These are phyloP conservation scores for Penicillium dipodomyicola DNA, from an alignment of 495 filamentous ascomycete genomes.

Conservation along the genomic window DNA sequence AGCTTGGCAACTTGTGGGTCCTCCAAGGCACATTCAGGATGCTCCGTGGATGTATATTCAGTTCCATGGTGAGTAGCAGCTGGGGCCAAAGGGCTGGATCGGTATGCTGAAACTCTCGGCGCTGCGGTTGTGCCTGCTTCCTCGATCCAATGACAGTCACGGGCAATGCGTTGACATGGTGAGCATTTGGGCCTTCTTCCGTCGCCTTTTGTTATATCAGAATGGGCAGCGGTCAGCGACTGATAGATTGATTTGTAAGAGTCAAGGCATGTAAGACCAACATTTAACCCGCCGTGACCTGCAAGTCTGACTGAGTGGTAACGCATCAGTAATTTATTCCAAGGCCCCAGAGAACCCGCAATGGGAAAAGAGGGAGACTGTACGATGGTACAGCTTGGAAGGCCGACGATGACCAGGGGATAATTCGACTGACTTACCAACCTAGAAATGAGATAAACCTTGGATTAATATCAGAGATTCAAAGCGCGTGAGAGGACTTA, in stretches of 20 bases:
- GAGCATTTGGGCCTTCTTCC: conserved; percentile 25
- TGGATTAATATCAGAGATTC: too few species aligned
- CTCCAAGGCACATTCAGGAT: conserved; percentile 23
- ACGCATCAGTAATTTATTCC: too few species aligned
- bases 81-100: not conserved
- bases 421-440: too few species aligned
- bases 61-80: not conserved
- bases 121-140: not conserved
- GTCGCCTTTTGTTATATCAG: conserved; percentile 24
- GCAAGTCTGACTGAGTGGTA: conserved; percentile 25
- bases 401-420: too few species aligned
- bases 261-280: conserved; percentile 11
- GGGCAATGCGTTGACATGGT: conserved; percentile 24
- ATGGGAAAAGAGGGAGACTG: too few species aligned
- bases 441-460: too few species aligned
- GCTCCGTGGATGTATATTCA: conserved; percentile 15
- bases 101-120: not conserved
- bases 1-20: conserved; percentile 21
- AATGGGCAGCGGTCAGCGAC: not conserved
- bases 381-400: too few species aligned
- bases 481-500: too few species aligned
- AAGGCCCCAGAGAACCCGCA: too few species aligned
- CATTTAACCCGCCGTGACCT: conserved; percentile 35
- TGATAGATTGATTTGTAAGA: too few species aligned
- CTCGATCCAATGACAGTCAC: conserved; percentile 20